Conservation (phyloP, 495 filamentous ascomycete genomes). For the Lentithecium fluviatile region DNA sequence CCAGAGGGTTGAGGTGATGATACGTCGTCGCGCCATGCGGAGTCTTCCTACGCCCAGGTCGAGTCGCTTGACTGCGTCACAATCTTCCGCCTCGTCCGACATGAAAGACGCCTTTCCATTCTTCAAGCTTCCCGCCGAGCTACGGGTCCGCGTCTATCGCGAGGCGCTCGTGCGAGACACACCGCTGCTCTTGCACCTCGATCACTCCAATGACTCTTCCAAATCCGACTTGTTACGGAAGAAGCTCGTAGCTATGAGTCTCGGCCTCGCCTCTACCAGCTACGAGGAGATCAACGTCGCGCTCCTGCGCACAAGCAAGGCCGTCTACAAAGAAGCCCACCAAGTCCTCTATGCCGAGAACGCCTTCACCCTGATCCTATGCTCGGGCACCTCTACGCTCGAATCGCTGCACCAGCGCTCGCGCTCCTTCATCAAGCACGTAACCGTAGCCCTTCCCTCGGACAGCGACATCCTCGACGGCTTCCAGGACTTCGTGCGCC, state of each 20-base stretch:
- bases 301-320: slow-evolving; percentile 31
- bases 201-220: neutral
- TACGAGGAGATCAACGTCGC: neutral
- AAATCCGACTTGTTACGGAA: neutral
- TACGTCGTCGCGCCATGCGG: too few relatives aligned
- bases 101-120: slow-evolving; percentile 19
- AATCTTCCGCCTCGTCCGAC: neutral
- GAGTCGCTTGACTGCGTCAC: neutral
- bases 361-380: slow-evolving; percentile 35
- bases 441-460: slow-evolving; percentile 35
- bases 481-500: slow-evolving; percentile 38
- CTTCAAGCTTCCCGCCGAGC: slow-evolving; percentile 25
- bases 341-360: slow-evolving; percentile 40
- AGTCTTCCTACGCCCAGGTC: too few relatives aligned
- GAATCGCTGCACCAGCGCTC: slow-evolving; percentile 36
- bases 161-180: slow-evolving; percentile 8
- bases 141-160: slow-evolving; percentile 28
- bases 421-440: slow-evolving; percentile 38
- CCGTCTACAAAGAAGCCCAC: slow-evolving; percentile 40
- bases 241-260: neutral
- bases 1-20: too few relatives aligned
- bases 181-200: slow-evolving; percentile 20
- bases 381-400: slow-evolving; percentile 29
- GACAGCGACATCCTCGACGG: slow-evolving; percentile 41
- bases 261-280: neutral